Percentiles rank a stretch among this genome's conserved stretches.
These are phyloP conservation scores for Zhuliangozyma blackwelliae DNA, from an alignment of 1,139 yeast species.

Conservation along the genomic window DNA sequence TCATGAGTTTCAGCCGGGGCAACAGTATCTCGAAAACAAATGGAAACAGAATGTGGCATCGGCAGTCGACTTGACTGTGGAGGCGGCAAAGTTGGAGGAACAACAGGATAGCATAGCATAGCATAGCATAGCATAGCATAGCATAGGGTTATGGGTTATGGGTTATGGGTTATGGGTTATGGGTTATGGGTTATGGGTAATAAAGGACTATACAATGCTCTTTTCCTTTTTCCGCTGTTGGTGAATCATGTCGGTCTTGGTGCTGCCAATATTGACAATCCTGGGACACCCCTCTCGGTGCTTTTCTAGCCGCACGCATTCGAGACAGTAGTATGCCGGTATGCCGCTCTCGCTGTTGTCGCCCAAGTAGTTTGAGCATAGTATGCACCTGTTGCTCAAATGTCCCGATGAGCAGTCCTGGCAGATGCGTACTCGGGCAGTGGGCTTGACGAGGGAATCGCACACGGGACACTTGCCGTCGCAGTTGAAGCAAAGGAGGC, in stretches of 20 bases:
- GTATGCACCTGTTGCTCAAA: constrained; percentile 58
- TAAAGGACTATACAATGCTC: neutral
- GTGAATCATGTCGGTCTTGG: constrained; percentile 63
- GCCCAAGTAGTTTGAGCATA: constrained; percentile 56
- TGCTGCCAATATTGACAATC: constrained; percentile 74
- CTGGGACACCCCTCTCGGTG: constrained; percentile 94
- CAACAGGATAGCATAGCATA: neutral
- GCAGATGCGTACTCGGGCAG: constrained; percentile 69
- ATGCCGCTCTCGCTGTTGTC: constrained; percentile 42
- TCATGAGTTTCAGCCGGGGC: constrained; percentile 30
- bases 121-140: too few relatives aligned
- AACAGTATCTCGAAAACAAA: constrained; percentile 28
- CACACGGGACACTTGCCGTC: constrained; percentile 93
- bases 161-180: constrained; percentile 1
- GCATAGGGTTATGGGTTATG: too few relatives aligned
- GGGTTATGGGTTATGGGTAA: neutral
- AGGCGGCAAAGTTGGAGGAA: constrained; percentile 17
- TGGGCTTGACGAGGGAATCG: constrained; percentile 80
- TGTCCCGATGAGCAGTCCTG: constrained; percentile 83
- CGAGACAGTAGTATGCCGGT: constrained; percentile 81
- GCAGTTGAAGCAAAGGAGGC: constrained; percentile 75
- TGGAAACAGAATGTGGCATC: constrained; percentile 40
- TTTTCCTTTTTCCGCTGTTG: constrained; percentile 35
- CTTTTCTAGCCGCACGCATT: constrained; percentile 75
- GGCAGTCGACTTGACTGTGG: constrained; percentile 35